Evolutionary conservation across 1,139 yeast genomes (phyloP), one percentile per base, ranked within the genome.

Genomic region (Trichomonascaceae sp.): DNA sequence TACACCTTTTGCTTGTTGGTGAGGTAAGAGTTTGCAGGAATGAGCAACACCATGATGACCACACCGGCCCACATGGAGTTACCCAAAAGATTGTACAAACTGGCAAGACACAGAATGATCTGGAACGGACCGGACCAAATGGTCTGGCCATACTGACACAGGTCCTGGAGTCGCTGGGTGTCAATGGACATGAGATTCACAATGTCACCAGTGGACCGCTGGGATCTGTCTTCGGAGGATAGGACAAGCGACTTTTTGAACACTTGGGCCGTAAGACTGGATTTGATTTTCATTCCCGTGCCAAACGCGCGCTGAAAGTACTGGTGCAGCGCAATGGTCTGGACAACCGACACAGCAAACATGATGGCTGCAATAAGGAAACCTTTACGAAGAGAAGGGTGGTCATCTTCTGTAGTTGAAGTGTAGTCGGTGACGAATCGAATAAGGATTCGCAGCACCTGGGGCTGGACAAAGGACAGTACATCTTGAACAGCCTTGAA

Each of bases 51-150:
- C 77, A 89, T 77, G 39, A 89, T 74, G 13, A 69, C 59, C 17
- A 89, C 94, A 57, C 98, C 98, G 30, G 93, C 80, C 96, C 97
- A 87, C 97, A 89, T 89, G 18, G 93, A 70, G 45, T 78, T 74
- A 26, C 97, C 97, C 38, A 89, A 62, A 39, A 89, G 60, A 5
- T 72, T 69, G 55, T 89, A 73, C 37, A 89, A 64, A 3, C 93
- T 79, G 37, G 67, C 58, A 46, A 89, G 67, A 65, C 97, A 89
- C 39, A 89, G 61, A 29, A 70, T 47, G 47, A 89, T 76, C 61
- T 89, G 98, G 62, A 87, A 82, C 2, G 98, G 98, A 30, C 96
- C 97, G 1, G 96, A 85, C 95, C 97, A 87, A 34, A 84, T 66
- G 40, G 87, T 70, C 52, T 85, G 87, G 42, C 89, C 75, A 57